Evolutionary conservation across 495 filamentous ascomycete genomes (phyloP), one percentile per base, ranked within the genome.

Genomic region (Penicillium crystallinum): DNA sequence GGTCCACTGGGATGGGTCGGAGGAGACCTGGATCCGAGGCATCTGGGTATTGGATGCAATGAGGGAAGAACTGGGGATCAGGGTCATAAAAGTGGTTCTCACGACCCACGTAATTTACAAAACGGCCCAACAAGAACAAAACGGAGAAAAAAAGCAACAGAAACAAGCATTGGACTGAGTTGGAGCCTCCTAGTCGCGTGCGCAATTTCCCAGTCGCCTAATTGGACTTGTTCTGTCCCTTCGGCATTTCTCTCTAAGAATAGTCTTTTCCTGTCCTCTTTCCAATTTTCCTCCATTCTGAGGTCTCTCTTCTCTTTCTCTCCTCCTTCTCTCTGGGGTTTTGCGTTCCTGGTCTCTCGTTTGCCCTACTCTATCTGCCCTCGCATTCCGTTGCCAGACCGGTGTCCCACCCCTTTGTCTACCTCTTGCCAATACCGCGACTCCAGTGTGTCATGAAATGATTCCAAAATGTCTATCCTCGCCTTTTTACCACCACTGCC

Each of bases 401-500:
- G 7, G 23, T 41, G 19, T 40, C 37, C 17, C 23, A 2, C 14
- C 37, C 30, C 34, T 39, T 52, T 17, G 33, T 41, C 29, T 18
- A 15, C 18, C 27, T 22, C 25, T 11, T 45, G 17, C n/a, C 27
- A 35, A 35, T 14, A 34, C 7, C 44, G 30, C 19, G 17, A 18
- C 38, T 34, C 11, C 27, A n/a, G 15, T 27, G 19, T 52, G 49
- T 15, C 46, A 59, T 68, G 56, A 55, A 38, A 59, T 63, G 53
- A 61, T 42, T 45, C 49, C 53, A 35, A 39, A 52, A 66, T 68
- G 63, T 56, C 55, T 11, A 44, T 61, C 33, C 33, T 53, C 18
- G 36, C 57, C 45, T 52, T 40, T 37, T 43, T 67, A 11, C 68
- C 68, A 12, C 63, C 66, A 25, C 17, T 63, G 18, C 47, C 63